phyloP scores from a whole-genome alignment of 2,329 filamentous ascomycete genomes.

The Triangularia verruculosa region DNA sequence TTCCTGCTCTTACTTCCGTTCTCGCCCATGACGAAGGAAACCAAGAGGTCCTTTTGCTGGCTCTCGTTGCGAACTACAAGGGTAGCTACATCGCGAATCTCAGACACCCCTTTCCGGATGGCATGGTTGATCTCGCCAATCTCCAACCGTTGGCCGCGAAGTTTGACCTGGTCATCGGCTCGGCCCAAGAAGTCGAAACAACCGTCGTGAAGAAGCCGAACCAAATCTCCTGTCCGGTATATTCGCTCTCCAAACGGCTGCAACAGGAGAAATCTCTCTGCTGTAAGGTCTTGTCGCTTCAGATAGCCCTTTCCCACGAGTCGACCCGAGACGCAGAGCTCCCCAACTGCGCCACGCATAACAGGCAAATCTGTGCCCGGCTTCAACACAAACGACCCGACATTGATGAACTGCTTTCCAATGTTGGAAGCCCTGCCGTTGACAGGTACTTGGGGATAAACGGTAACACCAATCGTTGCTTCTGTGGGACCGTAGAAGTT shows the following conservation, averaged over 20 bases:
- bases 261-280: slow-evolving; percentile 70
- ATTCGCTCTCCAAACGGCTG: slow-evolving; percentile 56
- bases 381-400: slow-evolving; percentile 75
- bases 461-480: slow-evolving; percentile 88
- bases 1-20: neutral
- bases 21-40: slow-evolving; percentile 63
- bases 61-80: slow-evolving; percentile 68
- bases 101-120: slow-evolving; percentile 59
- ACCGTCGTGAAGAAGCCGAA: slow-evolving; percentile 73
- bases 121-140: slow-evolving; percentile 88
- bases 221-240: slow-evolving; percentile 87
- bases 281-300: slow-evolving; percentile 73
- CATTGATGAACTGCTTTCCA: slow-evolving; percentile 80
- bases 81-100: slow-evolving; percentile 69
- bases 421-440: slow-evolving; percentile 86
- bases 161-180: slow-evolving; percentile 87
- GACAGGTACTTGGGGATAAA: slow-evolving; percentile 74
- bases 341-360: slow-evolving; percentile 74
- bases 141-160: slow-evolving; percentile 84
- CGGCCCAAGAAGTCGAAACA: slow-evolving; percentile 86
- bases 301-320: slow-evolving; percentile 89
- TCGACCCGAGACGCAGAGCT: slow-evolving; percentile 83
- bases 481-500: slow-evolving; percentile 93
- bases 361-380: slow-evolving; percentile 70
- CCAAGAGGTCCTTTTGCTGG: slow-evolving; percentile 77